Base-by-base conservation (phyloP, 1,139 yeast genomes). In the Taiozyma sp. region DNA sequence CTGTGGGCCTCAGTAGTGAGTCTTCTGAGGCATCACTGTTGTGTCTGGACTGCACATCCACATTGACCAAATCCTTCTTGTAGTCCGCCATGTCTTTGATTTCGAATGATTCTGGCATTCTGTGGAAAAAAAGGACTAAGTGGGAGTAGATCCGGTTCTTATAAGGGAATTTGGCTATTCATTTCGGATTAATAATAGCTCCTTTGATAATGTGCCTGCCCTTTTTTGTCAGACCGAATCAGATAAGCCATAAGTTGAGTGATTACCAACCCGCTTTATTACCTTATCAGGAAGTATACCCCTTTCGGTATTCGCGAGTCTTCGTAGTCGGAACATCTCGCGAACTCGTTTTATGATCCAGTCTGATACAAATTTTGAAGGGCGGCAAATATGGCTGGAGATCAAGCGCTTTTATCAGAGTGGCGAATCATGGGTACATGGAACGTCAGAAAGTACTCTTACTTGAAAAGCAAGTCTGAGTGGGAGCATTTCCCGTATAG, bases 21-120 rank as follows among this genome's bases (percentile, higher is more conserved):
- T 43, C 49, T 9, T 43, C 46, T 23, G 49, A 47, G 24, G 49
- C 49, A 24, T 47, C 49, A 44, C 49, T 47, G 19, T 47, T 44
- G n/a, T 24, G 38, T 30, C 49, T 47, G 13, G 49, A 47, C 13
- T 22, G 29, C 32, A 47, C 32, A 4, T 44, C 46, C 30, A 47
- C 39, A 36, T 13, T 16, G 39, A 43, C n/a, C 14, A 8, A 19
- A n/a, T 47, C 46, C 16, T 47, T 47, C 23, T 40, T 40, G 29
- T 14, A 23, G 8, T 38, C 24, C 2, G 27, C 14, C 41, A 38
- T 38, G 24, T 38, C 41, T 19, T 38, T 16, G 24, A 38, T 10
- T 38, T 38, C 41, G 24, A 38, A 19, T 9, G 24, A 16, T 10
- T 38, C 41, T 9, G 7, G 27, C 39, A 36, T 36, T 4, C 14